Evolutionary conservation across 495 filamentous ascomycete genomes (phyloP).

Genomic region (Lasiosphaeria ovina): DNA sequence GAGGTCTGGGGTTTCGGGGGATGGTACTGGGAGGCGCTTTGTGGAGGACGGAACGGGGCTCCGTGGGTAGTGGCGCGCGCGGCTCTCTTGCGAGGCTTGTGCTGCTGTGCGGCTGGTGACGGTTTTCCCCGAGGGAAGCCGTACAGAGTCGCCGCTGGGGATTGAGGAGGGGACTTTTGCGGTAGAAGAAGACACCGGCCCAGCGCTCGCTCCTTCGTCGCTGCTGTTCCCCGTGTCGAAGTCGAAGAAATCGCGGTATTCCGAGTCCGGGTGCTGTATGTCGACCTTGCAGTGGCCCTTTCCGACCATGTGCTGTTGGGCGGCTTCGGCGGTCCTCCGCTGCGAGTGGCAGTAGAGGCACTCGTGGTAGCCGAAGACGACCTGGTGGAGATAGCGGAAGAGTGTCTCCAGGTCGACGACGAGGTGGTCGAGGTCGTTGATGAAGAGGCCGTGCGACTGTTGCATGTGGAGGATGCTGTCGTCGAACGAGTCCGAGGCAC

Average conservation of each 20-base stretch:
- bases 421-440: conserved; percentile 27
- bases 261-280: conserved; percentile 29
- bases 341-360: conserved; percentile 37
- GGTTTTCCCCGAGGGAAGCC: not conserved
- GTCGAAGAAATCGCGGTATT: conserved; percentile 34
- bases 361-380: conserved; percentile 38
- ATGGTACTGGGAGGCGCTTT: not conserved
- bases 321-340: conserved; percentile 30
- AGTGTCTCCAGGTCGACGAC: conserved; percentile 33
- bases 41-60: not conserved
- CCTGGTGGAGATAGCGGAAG: conserved; percentile 35
- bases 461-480: conserved; percentile 37
- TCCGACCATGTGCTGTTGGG: conserved; percentile 38
- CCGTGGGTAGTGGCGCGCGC: not conserved
- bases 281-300: conserved; percentile 37
- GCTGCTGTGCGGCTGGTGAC: not conserved
- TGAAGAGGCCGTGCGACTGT: conserved; percentile 34
- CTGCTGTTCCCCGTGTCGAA: conserved; percentile 5
- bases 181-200: not conserved
- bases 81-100: not conserved
- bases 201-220: not conserved
- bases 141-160: not conserved
- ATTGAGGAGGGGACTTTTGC: not conserved
- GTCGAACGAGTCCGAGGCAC: conserved; percentile 17
- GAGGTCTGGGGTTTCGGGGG: conserved; percentile 5